Evolutionary conservation across 768 basidiomycete species (phyloP).

Genomic region (Russula compacta): DNA sequence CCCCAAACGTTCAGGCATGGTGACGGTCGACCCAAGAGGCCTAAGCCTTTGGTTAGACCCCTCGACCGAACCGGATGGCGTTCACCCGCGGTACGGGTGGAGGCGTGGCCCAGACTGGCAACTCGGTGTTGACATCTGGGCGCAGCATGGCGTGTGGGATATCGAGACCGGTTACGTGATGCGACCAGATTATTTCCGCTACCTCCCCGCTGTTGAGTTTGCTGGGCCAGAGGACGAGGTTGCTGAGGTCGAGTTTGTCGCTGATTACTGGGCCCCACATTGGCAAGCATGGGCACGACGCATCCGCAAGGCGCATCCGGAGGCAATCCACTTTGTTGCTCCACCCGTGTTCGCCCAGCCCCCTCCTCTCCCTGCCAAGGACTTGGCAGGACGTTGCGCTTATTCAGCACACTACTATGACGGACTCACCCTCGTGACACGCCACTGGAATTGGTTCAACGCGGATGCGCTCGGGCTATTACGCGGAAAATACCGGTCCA

Average conservation of each 20-base stretch:
- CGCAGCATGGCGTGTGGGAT: constrained; percentile 87
- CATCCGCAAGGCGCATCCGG: constrained; percentile 62
- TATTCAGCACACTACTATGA: constrained; percentile 92
- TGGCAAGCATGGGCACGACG: constrained; percentile 45
- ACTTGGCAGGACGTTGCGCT: constrained; percentile 54
- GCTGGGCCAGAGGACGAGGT: constrained; percentile 25
- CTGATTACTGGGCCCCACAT: constrained; percentile 75
- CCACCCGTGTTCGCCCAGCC: constrained; percentile 85
- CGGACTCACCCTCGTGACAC: constrained; percentile 84
- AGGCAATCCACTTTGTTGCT: constrained; percentile 83
- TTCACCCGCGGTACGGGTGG: constrained; percentile 77
- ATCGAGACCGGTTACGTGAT: constrained; percentile 55
- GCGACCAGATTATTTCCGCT: constrained; percentile 68
- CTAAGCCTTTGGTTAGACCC: constrained; percentile 68
- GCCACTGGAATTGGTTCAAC: constrained; percentile 93
- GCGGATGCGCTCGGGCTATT: constrained; percentile 91
- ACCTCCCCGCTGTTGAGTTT: constrained; percentile 27
- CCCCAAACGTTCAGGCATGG: constrained; percentile 58
- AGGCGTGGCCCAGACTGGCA: constrained; percentile 60
- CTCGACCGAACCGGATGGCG: constrained; percentile 38
- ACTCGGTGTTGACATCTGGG: constrained; percentile 79
- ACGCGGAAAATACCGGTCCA: constrained; percentile 65
- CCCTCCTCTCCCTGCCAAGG: constrained; percentile 47
- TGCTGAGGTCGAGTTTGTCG: constrained; percentile 52
- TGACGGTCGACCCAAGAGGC: constrained; percentile 82